A percentile compares a stretch with the other conserved stretches of the same genome.
phyloP scores from a whole-genome alignment of 345 rosid genomes.

The Eucalyptus viminalis region DNA sequence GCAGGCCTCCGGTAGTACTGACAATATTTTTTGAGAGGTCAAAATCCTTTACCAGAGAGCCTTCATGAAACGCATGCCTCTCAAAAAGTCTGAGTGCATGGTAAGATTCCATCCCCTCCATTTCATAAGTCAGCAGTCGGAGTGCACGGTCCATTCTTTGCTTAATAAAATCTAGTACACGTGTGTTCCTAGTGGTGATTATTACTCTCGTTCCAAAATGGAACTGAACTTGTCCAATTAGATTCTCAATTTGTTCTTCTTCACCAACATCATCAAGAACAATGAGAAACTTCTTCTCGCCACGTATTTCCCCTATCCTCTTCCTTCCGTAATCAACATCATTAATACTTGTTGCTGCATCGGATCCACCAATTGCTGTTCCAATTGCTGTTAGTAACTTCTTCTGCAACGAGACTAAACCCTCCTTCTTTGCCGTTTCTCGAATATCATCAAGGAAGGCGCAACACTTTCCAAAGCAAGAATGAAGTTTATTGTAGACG shows the following conservation, averaged over 20 bases:
- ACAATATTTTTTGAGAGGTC: not conserved
- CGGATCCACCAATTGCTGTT: fast-evolving
- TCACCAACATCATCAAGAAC: too few species aligned
- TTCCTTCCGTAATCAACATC: fast-evolving
- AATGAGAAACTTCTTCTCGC: fast-evolving
- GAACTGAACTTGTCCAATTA: too few species aligned
- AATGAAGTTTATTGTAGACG: fast-evolving
- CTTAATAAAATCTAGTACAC: too few species aligned
- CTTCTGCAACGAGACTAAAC: too few species aligned
- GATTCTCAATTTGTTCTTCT: fast-evolving
- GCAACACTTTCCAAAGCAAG: fast-evolving
- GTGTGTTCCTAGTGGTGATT: too few species aligned
- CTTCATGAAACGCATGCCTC: not conserved
- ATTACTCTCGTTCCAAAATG: fast-evolving
- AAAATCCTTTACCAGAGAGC: fast-evolving
- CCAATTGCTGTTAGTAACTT: fast-evolving
- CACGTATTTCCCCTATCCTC: fast-evolving
- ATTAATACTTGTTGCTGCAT: fast-evolving
- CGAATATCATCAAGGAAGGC: fast-evolving
- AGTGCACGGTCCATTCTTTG: fast-evolving
- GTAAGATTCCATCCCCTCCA: fast-evolving
- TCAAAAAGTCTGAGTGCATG: fast-evolving
- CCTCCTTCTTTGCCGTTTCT: too few species aligned
- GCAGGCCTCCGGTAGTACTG: fast-evolving
- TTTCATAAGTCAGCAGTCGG: fast-evolving